A percentile compares a stretch with the other conserved stretches of the same genome.
Conservation (phyloP, 2,329 filamentous ascomycete species). For the Cordyceps tenuipes region DNA sequence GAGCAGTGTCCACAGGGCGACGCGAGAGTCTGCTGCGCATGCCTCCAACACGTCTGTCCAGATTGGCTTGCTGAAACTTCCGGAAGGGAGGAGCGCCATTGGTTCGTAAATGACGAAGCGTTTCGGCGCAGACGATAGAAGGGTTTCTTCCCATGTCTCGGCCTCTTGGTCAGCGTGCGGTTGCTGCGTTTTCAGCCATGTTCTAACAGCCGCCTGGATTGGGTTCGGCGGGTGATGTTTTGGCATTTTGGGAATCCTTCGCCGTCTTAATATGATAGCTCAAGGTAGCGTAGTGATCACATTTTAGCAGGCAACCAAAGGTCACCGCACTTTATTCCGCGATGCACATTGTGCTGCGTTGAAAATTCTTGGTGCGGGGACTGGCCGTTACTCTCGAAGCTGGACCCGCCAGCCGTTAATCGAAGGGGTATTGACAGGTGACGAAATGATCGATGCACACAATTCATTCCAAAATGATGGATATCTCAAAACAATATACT, state of each 20-base stretch:
- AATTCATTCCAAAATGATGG: constrained; percentile 26
- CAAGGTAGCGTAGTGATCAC: not conserved
- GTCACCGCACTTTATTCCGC: too few relatives aligned
- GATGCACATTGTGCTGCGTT: constrained; percentile 9
- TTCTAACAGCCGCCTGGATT: constrained; percentile 24
- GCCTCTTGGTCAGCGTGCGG: not conserved
- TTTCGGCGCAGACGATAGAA: constrained; percentile 40
- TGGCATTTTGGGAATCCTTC: not conserved
- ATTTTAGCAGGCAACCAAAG: not conserved
- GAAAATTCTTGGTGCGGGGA: constrained; percentile 13
- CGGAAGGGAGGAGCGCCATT: constrained; percentile 51
- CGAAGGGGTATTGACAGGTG: not conserved
- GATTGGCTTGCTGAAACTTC: constrained; percentile 39
- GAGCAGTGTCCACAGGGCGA: constrained; percentile 41
- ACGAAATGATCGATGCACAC: not conserved
- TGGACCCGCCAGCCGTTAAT: not conserved
- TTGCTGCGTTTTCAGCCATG: constrained; percentile 20
- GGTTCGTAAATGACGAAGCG: constrained; percentile 54
- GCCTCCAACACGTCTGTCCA: constrained; percentile 33
- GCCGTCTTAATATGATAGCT: not conserved
- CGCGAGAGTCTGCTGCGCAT: constrained; percentile 17
- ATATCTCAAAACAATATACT: constrained; percentile 35
- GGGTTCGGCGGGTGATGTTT: constrained; percentile 17
- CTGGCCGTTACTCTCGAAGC: not conserved
- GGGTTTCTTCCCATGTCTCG: constrained; percentile 17